Percentiles rank a stretch among this genome's conserved stretches.
Conservation (phyloP, 352 stramenopile genomes). For the Pythium guiyangense region DNA sequence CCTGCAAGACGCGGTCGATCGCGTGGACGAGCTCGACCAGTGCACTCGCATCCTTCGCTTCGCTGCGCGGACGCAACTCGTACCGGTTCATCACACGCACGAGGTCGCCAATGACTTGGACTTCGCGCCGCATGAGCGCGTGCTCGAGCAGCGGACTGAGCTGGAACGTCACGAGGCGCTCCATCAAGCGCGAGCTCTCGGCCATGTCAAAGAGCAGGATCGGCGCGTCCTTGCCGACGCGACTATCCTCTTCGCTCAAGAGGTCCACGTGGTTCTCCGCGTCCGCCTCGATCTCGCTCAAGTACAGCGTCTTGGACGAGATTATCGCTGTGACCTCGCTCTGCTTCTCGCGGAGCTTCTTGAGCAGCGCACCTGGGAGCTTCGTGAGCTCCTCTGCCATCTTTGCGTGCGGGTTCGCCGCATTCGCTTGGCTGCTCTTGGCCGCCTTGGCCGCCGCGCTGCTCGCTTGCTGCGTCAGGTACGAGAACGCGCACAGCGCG, state of each 20-base stretch:
- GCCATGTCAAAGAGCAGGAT: constrained; percentile 84
- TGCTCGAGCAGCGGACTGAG: constrained; percentile 75
- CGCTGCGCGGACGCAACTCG: constrained; percentile 10
- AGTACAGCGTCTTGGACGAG: constrained; percentile 65
- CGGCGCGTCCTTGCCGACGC: constrained; percentile 66
- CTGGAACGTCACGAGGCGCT: constrained; percentile 73
- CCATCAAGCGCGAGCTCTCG: constrained; percentile 55
- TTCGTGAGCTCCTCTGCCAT: constrained; percentile 72
- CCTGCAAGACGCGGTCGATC: constrained; percentile 31
- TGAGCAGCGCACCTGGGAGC: constrained; percentile 51
- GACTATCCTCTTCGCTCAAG: constrained; percentile 49
- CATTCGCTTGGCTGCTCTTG: constrained; percentile 1
- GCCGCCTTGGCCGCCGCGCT: constrained; percentile 14
- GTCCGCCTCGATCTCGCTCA: constrained; percentile 62
- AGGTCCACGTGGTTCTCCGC: constrained; percentile 48
- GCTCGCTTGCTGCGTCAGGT: constrained; percentile 53
- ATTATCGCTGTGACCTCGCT: constrained; percentile 46
- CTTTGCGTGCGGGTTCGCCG: constrained; percentile 21
- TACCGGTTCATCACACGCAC: constrained; percentile 57
- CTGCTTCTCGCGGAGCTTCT: constrained; percentile 57
- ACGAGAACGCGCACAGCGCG: constrained; percentile 80
- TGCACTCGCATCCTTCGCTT: background rate
- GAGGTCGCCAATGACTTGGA: constrained; percentile 51
- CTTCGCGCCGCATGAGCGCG: constrained; percentile 53
- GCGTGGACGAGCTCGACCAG: too few species aligned